A percentile compares a stretch with the other conserved stretches of the same genome.
phyloP scores from a whole-genome alignment of 169 alveolate genomes.

The Cyclospora cayetanensis region DNA sequence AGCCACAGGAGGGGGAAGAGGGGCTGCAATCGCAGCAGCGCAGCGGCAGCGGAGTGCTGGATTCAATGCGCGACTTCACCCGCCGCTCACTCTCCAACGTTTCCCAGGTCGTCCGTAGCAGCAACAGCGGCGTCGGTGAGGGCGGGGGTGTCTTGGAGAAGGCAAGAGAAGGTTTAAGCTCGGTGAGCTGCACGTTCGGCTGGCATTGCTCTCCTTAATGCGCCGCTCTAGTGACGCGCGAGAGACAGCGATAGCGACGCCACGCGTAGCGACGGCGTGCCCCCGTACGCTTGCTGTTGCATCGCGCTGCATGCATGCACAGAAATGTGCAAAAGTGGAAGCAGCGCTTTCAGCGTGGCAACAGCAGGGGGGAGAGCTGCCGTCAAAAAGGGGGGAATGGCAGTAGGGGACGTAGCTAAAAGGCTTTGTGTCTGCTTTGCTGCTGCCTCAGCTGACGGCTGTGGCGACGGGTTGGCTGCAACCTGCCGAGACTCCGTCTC shows the following conservation, averaged over 20 bases:
- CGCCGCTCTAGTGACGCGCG: too few relatives aligned
- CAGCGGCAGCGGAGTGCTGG: constrained; percentile 60
- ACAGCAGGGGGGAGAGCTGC: too few relatives aligned
- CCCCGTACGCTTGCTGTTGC: not conserved
- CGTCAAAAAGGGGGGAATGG: not conserved
- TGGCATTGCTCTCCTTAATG: too few relatives aligned
- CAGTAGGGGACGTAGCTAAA: not conserved
- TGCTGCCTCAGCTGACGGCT: constrained; percentile 21
- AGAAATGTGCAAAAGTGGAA: too few relatives aligned
- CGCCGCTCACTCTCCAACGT: constrained; percentile 44
- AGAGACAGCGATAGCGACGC: not conserved
- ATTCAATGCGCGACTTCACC: constrained; percentile 34
- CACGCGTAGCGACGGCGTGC: not conserved
- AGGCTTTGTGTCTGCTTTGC: not conserved
- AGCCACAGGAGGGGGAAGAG: too few relatives aligned
- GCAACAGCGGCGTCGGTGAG: constrained; percentile 35
- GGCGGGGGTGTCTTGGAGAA: constrained; percentile 3
- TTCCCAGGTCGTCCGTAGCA: constrained; percentile 33
- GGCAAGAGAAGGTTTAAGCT: constrained; percentile 48
- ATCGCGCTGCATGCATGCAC: too few relatives aligned
- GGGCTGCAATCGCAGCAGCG: constrained; percentile 36
- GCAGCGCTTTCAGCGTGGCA: too few relatives aligned
- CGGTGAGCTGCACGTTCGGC: not conserved
- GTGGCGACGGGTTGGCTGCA: constrained; percentile 54
- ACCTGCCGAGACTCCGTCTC: constrained; percentile 39